Base-by-base conservation (phyloP, 768 basidiomycete species). In the Leucocoprinus leucothites region DNA sequence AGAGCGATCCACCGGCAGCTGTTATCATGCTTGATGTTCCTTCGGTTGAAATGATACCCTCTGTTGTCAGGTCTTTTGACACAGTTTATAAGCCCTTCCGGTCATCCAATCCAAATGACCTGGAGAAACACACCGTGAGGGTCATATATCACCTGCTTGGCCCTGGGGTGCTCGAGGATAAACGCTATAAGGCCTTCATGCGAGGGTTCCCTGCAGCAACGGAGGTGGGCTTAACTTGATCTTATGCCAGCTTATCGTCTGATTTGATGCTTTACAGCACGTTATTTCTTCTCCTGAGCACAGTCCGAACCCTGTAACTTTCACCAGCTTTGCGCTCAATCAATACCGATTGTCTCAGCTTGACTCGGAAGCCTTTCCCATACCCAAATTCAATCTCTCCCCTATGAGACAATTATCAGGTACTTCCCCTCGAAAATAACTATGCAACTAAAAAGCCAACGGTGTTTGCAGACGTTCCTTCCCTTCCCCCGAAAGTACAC, bases 121-220 rank as follows among this genome's bases (percentile, higher is more conserved):
- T 65, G 2, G 67, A 75, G 55, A 73, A 80, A 21, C 72, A 78
- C 55, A 69, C 66, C 13, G 57, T 62, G 26, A 56, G 50, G 42
- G 72, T 87, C 19, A 72, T 87, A 44, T 87, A 87, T 61, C 92
- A 96, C 64, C 69, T 91, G 3, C 81, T 86, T 58, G 89, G 91
- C 0, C 71, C 80, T 0, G 80, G 74, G 11, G 89, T 97, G 8
- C 66, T 91, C 31, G 82, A 86, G 63, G 82, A 94, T 61, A 65
- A 74, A 35, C 70, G 79, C 48, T 96, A 95, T 67, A 76, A 79
- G 57, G 64, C 71, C 1, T 93, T 96, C 73, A 86, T 95, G 84
- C 67, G 73, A 25, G 73, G 74, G 0, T 93, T 94, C 61, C 78
- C 80, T 2, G 62, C 78, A 3, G 69, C 78, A 25, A 78, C 79